Percentiles rank a stretch among this genome's conserved stretches.
phyloP scores from a whole-genome alignment of 257 asterid species.

The Haberlea rhodopensis region DNA sequence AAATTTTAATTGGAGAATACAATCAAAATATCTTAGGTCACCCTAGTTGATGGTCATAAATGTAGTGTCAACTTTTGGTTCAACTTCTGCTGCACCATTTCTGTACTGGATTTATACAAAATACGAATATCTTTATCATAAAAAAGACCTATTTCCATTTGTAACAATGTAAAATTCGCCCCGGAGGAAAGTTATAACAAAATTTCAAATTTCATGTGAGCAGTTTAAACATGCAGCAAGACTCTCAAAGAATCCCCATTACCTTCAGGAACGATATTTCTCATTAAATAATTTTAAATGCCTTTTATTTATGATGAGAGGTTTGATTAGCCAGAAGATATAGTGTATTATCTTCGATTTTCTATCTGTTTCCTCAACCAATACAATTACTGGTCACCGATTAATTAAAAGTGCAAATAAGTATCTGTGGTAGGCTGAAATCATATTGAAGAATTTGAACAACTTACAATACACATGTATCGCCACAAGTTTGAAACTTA shows the following conservation, averaged over 20 bases:
- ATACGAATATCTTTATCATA: background rate
- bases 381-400: background rate
- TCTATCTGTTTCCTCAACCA: background rate
- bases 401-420: slow-evolving; percentile 1
- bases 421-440: background rate
- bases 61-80: slow-evolving; percentile 8
- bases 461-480: slow-evolving; percentile 8
- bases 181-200: background rate
- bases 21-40: background rate
- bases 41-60: slow-evolving; percentile 7
- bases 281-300: slow-evolving; percentile 5
- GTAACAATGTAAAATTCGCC: background rate
- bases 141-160: background rate
- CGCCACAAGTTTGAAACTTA: slow-evolving; percentile 9
- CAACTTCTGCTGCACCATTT: slow-evolving; percentile 2
- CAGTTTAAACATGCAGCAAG: slow-evolving; percentile 14
- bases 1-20: slow-evolving; percentile 11
- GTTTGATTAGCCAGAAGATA: background rate
- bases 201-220: slow-evolving; percentile 2
- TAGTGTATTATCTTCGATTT: slow-evolving; percentile 3
- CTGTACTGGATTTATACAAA: background rate
- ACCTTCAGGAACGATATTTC: background rate
- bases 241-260: slow-evolving; percentile 5
- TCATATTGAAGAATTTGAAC: background rate
- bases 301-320: background rate